Base-by-base conservation (phyloP, 2,329 filamentous ascomycete species). In the Didymella keratinophila region DNA sequence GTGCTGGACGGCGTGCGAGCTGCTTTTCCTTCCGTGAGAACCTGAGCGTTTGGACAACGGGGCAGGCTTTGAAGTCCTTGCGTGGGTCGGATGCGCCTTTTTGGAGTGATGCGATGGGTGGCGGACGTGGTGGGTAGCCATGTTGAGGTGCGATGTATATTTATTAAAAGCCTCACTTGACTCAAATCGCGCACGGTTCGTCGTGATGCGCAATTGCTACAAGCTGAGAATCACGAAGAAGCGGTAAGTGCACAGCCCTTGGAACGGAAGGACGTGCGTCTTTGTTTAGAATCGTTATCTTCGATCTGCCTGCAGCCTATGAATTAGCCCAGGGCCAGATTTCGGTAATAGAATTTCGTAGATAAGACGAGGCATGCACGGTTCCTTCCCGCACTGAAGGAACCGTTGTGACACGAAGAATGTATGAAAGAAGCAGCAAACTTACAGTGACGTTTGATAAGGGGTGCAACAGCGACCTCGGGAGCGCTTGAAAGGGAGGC, bases 231-330 rank as follows among this genome's bases (percentile, higher is more conserved):
- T 57, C 61, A 67, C 63, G 61, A 71, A 72, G 68, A 70, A 67
- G 71, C 74, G 74, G 74, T 77, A 73, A 74, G 56, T 58, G 56
- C 73, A 76, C 74, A 71, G 69, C 68, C 66, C 69, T 63, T 68
- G 58, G 52, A 62, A 70, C 67, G 69, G 65, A 59, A 67, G 60
- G 61, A 65, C 60, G 67, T 65, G 72, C 73, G 57, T 56, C 52
- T 76, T 76, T 74, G 71, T 75, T 71, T 62, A 64, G 66, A 64
- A 58, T 58, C 56, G 72, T 76, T 76, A 75, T 76, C 73, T 67
- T 50, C 46, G 56, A 50, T 53, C 45, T 50, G 7, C 69, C 72
- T 74, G 67, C 68, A 58, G 60, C 62, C 67, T 65, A 70, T 57
- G 56, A 56, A 60, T 76, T 75, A 76, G 73, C 74, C 49, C 67